phyloP scores from a whole-genome alignment of 371 early-diverging fungal genomes.

The Capillidium heterosporum region DNA sequence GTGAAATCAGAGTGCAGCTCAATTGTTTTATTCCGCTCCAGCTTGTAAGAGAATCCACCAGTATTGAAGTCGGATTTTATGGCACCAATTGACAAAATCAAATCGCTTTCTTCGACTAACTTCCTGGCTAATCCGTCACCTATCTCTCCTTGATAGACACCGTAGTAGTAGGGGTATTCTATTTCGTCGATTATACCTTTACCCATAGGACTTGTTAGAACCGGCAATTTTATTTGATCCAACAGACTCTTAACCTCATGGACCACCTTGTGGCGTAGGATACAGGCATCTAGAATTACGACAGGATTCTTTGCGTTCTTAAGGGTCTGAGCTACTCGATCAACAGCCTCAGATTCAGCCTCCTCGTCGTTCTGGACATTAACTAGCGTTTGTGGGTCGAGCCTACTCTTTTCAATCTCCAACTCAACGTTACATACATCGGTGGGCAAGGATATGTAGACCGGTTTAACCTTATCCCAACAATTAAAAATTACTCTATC shows the following conservation, averaged over 20 bases:
- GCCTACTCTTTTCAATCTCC: slow-evolving; percentile 7
- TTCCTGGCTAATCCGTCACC: slow-evolving; percentile 12
- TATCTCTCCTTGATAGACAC: slow-evolving; percentile 17
- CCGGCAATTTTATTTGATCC: slow-evolving; percentile 17
- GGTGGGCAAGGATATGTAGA: slow-evolving; percentile 24
- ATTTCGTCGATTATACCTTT: slow-evolving; percentile 20
- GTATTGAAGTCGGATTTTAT: slow-evolving; percentile 29
- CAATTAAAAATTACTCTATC: slow-evolving; percentile 14
- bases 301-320: slow-evolving; percentile 16
- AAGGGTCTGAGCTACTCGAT: slow-evolving; percentile 12
- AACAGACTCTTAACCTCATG: slow-evolving; percentile 15
- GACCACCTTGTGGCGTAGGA: slow-evolving; percentile 14
- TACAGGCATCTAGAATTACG: slow-evolving; percentile 24
- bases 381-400: slow-evolving; percentile 2
- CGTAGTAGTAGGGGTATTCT: slow-evolving; percentile 14
- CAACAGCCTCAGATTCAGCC: slow-evolving; percentile 11
- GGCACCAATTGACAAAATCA: slow-evolving; percentile 22
- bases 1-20: slow-evolving; percentile 4
- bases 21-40: slow-evolving; percentile 1
- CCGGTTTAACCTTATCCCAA: slow-evolving; percentile 9
- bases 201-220: slow-evolving; percentile 23
- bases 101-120: slow-evolving; percentile 18
- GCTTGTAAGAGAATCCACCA: slow-evolving; percentile 12
- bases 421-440: slow-evolving; percentile 18
- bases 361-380: slow-evolving; percentile 12